Base-by-base conservation (phyloP, 2,329 filamentous ascomycete genomes). In the Arthroderma sp. region DNA sequence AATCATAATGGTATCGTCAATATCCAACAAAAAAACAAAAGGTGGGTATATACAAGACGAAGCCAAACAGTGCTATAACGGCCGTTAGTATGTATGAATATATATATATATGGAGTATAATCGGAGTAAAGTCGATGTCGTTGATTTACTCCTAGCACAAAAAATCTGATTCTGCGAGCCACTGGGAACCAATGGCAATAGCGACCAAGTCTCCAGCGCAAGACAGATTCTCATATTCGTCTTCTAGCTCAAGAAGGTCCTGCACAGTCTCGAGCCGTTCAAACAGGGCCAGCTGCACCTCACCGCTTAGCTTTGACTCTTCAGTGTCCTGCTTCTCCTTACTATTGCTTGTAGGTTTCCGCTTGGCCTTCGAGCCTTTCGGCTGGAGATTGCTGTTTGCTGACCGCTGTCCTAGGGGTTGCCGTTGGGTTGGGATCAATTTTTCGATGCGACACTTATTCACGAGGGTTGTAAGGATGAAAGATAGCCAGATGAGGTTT, bases 401-500 rank as follows among this genome's bases (percentile, higher is more conserved):
- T 5, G 71, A 68, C 31, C 69, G 66, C 8, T 67, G 59, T 0
- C 66, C 63, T 19, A 74, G 66, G 21, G 71, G 66, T 19, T 65
- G 63, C 35, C 71, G 61, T 47, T 33, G 35, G 55, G 44, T 31
- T 44, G 59, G 55, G 35, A 58, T 53, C 7, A n/a, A 59, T 4
- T 55, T 58, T 52, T 67, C 64, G 1, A 62, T 55, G 47, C 67
- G 68, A 41, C 63, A 61, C 39, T 72, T 72, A 37, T 70, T 72
- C 23, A 84, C 67, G 0, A 86, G 72, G 61, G 78, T 79, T 59
- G 77, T 74, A 11, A 85, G 73, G 3, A 86, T 68, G 64, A 83
- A 83, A 54, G 82, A 77, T 21, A 83, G 68, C 83, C 83, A 86
- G 13, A 84, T 72, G 13, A 84, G 71, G 62, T 85, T 86, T 1